Conservation (phyloP, 352 stramenopile genomes). For the Peronospora tabacina region DNA sequence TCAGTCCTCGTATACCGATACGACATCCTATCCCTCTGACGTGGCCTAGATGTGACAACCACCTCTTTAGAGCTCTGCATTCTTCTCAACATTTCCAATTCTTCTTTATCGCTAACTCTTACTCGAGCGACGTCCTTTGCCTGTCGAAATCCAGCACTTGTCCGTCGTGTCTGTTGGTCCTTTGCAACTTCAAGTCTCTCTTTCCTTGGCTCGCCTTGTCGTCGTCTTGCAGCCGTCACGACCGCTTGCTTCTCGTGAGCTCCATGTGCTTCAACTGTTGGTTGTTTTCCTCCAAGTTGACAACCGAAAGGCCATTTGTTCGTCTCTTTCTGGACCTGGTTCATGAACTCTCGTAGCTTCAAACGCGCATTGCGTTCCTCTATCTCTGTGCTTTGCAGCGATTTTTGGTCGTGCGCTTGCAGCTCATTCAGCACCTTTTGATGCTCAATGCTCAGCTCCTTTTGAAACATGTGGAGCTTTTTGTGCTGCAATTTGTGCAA, state of each 20-base stretch:
- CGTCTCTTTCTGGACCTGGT: conserved; percentile 43
- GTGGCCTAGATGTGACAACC: conserved; percentile 31
- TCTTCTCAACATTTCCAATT: conserved; percentile 22
- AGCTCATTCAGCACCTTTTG: conserved; percentile 40
- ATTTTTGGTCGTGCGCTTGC: conserved; percentile 45
- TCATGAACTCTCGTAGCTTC: conserved; percentile 47
- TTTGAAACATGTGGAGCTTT: conserved; percentile 27
- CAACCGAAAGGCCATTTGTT: conserved; percentile 50
- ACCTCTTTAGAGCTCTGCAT: conserved; percentile 33
- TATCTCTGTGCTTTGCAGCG: conserved; percentile 50
- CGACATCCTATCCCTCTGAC: conserved; percentile 34
- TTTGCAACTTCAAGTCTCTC: conserved; percentile 35
- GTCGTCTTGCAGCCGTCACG: conserved; percentile 18
- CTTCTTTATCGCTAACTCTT: conserved; percentile 22
- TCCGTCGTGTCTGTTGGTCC: conserved; percentile 33
- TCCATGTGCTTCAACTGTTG: conserved; percentile 31
- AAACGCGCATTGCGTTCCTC: conserved; percentile 52
- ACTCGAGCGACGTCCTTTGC: conserved; percentile 32
- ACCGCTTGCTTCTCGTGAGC: conserved; percentile 22
- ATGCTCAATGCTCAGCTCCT: conserved; percentile 27
- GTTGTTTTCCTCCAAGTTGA: conserved; percentile 21
- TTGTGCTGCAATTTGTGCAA: conserved; percentile 37
- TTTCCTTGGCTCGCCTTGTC: conserved; percentile 42
- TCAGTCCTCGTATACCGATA: conserved; percentile 55
- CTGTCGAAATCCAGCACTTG: conserved; percentile 30